Conservation (phyloP, 2,329 filamentous ascomycete genomes). For the Hypoxylon sp. region DNA sequence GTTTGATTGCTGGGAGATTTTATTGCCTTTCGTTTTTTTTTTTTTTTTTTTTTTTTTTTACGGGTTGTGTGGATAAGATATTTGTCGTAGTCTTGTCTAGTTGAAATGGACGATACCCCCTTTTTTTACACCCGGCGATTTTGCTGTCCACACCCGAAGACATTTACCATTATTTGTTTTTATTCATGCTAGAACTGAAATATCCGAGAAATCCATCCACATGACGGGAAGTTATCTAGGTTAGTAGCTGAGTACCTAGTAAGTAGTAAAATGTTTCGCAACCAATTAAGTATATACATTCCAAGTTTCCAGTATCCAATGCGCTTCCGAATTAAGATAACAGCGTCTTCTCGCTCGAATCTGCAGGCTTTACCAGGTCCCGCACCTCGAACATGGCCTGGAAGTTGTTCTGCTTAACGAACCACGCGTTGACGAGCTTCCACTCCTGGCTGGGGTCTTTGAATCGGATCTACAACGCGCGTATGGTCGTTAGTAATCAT, state of each 20-base stretch:
- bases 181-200: not conserved
- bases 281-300: conserved; percentile 3
- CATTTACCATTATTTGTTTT: not conserved
- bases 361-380: conserved; percentile 56
- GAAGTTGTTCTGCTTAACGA: conserved; percentile 71
- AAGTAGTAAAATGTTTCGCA: not conserved
- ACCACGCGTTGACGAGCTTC: conserved; percentile 71
- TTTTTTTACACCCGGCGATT: conserved; percentile 24
- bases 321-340: not conserved
- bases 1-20: conserved; percentile 24
- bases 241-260: not conserved
- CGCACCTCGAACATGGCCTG: conserved; percentile 58
- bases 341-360: conserved; percentile 27
- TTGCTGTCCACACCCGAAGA: too few species aligned
- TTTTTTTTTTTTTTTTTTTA: too few species aligned
- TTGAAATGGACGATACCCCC: conserved; percentile 44
- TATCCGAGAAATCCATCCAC: not conserved
- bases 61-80: conserved; percentile 25
- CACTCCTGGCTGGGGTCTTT: conserved; percentile 67
- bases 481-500: conserved; percentile 11
- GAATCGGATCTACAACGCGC: conserved; percentile 60
- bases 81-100: conserved; percentile 30
- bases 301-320: not conserved
- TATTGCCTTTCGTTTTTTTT: conserved; percentile 12
- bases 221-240: not conserved